Evolutionary conservation across 2,329 filamentous ascomycete species (phyloP).

Genomic region (Nemania sp.): DNA sequence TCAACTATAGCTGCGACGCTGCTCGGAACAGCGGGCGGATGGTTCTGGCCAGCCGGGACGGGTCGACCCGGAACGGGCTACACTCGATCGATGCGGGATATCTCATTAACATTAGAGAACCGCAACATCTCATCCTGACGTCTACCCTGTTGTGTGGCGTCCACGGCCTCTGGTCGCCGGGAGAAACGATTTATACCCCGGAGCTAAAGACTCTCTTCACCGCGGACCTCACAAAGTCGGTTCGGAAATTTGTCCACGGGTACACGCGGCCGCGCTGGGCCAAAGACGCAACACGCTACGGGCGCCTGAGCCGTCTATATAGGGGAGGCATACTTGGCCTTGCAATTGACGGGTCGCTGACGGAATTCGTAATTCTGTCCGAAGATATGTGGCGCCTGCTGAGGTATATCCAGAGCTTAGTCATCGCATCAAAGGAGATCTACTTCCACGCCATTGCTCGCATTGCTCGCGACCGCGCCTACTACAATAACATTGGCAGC

Average conservation of each 20-base stretch:
- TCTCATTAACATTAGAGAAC: constrained; percentile 23
- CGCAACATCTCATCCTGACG: constrained; percentile 51
- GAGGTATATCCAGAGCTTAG: constrained; percentile 73
- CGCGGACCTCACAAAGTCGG: constrained; percentile 58
- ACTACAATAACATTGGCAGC: too few species aligned
- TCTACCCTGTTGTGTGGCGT: constrained; percentile 54
- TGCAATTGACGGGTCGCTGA: constrained; percentile 70
- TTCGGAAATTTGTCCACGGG: constrained; percentile 60
- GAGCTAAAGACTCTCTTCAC: constrained; percentile 54
- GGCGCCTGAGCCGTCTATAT: constrained; percentile 49
- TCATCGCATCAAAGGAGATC: constrained; percentile 51
- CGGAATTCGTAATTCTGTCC: constrained; percentile 70
- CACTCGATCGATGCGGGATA: constrained; percentile 53
- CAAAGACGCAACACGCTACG: constrained; percentile 46
- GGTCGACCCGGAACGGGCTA: constrained; percentile 47
- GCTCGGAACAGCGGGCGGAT: constrained; percentile 43
- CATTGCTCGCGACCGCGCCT: not conserved
- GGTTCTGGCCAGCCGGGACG: constrained; percentile 51
- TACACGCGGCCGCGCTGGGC: constrained; percentile 59
- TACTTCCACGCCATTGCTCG: too few species aligned
- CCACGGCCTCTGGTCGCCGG: constrained; percentile 56
- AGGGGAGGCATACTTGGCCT: constrained; percentile 64
- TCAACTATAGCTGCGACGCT: constrained; percentile 51
- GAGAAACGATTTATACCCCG: constrained; percentile 47
- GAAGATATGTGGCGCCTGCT: constrained; percentile 69